phyloP scores from a whole-genome alignment of 2,329 filamentous ascomycete genomes.

The Alternaria postmessia region DNA sequence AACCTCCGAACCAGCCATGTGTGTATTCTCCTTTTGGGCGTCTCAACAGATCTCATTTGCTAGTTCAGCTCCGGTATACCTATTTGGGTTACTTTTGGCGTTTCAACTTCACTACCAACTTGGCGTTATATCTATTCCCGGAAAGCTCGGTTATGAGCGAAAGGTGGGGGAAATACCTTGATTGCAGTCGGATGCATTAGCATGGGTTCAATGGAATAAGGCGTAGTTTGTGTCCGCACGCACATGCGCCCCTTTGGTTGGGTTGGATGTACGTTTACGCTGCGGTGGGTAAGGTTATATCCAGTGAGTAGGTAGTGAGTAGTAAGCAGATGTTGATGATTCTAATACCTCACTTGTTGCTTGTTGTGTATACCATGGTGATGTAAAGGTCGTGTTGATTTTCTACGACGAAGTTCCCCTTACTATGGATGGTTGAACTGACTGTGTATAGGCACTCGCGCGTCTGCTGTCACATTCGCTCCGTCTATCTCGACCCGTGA shows the following conservation, averaged over 20 bases:
- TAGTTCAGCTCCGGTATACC: constrained; percentile 21
- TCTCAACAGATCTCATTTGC: constrained; percentile 19
- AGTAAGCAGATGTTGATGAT: constrained; percentile 13
- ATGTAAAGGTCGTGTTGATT: background rate
- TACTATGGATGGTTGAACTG: background rate
- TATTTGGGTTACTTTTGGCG: constrained; percentile 19
- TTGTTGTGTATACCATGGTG: background rate
- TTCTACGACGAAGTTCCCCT: background rate
- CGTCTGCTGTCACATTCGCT: background rate
- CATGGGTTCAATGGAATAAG: constrained; percentile 14
- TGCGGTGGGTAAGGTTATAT: constrained; percentile 7
- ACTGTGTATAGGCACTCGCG: background rate
- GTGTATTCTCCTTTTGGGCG: constrained; percentile 19
- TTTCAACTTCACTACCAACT: constrained; percentile 14
- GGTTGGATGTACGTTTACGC: constrained; percentile 13
- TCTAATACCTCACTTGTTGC: background rate
- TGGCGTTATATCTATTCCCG: constrained; percentile 14
- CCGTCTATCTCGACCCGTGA: background rate
- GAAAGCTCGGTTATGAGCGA: constrained; percentile 11
- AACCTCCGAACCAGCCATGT: constrained; percentile 15
- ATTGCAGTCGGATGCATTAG: constrained; percentile 17
- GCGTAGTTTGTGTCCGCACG: constrained; percentile 7
- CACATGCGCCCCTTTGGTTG: constrained; percentile 5
- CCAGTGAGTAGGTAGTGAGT: constrained; percentile 14
- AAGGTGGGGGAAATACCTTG: constrained; percentile 18